Evolutionary conservation across 495 filamentous ascomycete species (phyloP).

Genomic region (Xylaria curta): DNA sequence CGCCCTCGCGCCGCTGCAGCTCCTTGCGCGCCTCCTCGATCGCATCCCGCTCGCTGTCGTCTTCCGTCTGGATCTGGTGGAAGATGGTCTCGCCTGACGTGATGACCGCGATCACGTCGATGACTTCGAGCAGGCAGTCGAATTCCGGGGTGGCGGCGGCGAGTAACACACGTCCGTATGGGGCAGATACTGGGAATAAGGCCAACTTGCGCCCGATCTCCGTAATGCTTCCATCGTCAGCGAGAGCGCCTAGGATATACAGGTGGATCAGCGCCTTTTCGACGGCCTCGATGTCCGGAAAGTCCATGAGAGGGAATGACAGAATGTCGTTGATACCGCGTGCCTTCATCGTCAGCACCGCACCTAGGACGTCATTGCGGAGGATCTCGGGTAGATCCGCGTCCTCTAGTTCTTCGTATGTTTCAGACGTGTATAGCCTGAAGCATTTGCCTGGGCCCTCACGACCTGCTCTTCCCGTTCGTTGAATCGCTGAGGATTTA

Average conservation of each 20-base stretch:
- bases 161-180: slow-evolving; percentile 80
- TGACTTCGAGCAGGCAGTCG: slow-evolving; percentile 78
- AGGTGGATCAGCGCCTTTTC: slow-evolving; percentile 86
- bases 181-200: slow-evolving; percentile 79
- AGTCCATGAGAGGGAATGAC: slow-evolving; percentile 84
- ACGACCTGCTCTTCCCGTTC: slow-evolving; percentile 89
- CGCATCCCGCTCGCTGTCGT: slow-evolving; percentile 82
- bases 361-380: slow-evolving; percentile 82
- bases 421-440: slow-evolving; percentile 84
- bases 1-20: slow-evolving; percentile 81
- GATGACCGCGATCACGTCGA: slow-evolving; percentile 90
- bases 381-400: slow-evolving; percentile 88
- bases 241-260: slow-evolving; percentile 75
- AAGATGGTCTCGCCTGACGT: slow-evolving; percentile 88
- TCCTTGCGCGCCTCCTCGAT: slow-evolving; percentile 75
- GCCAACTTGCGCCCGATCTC: slow-evolving; percentile 77
- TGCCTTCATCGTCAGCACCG: slow-evolving; percentile 93
- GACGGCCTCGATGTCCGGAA: slow-evolving; percentile 75
- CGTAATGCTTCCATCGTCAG: slow-evolving; percentile 75
- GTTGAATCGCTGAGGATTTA: slow-evolving; percentile 89
- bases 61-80: slow-evolving; percentile 78
- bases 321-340: slow-evolving; percentile 83
- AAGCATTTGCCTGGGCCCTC: slow-evolving; percentile 91
- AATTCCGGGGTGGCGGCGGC: slow-evolving; percentile 73
- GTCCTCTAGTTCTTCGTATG: slow-evolving; percentile 72